Base-by-base conservation (phyloP, 1,284 basidiomycete species). In the Kwoniella shivajii region DNA sequence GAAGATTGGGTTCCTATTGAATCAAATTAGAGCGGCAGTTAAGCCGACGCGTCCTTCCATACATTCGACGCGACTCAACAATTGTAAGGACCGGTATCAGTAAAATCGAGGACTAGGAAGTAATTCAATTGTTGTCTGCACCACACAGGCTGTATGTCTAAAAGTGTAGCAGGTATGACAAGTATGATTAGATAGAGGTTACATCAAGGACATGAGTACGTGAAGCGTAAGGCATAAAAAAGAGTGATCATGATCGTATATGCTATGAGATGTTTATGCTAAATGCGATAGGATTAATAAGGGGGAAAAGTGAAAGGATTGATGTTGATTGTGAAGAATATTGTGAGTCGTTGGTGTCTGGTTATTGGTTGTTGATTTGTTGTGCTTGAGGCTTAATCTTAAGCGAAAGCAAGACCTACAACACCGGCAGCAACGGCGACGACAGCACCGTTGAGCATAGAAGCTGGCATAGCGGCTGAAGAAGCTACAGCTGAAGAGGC, bases 341-440 rank as follows among this genome's bases (percentile, higher is more conserved):
- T n/a, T 42, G 41, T 26, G 41, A 11, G 20, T 22, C 4, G 7
- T 4, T 42, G 11, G 7, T 9, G 10, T 11, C 6, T 10, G 38
- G 38, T 7, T 13, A n/a, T n/a, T 10, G 38, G 18, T 39, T 20
- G 7, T 13, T 7, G 38, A 14, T 7, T 39, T 39, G 13, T 10
- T 39, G 13, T 14, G 20, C 11, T 39, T 6, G 20, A 20, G 20
- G 7, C 9, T 34, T 34, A 7, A 7, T 1, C 24, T 47, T 47
- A 47, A 34, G 45, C 45, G 20, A 47, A 20, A 34, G 45, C 45
- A 7, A 66, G 46, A 47, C 60, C 69, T 33, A 67, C 43, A 54
- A 62, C 60, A 54, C 65, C 68, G 50, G 61, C 64, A 56, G 59
- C 55, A 47, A 68, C 60, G 44, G 61, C 67, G 44, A 67, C 27